Conservation (phyloP, 192 early-diverging fungal genomes). For the Coemansia sp. region DNA sequence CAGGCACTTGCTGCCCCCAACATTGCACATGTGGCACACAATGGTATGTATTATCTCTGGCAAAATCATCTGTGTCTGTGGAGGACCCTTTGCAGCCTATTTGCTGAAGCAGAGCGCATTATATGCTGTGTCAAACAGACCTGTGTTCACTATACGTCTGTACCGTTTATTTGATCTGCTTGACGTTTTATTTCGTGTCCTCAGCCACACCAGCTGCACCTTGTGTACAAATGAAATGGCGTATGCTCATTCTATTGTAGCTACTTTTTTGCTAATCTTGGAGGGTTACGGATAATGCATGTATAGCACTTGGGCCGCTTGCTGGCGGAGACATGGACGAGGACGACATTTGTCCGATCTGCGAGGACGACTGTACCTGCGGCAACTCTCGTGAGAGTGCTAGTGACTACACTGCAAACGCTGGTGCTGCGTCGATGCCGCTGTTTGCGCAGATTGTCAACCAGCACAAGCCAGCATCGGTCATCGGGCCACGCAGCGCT, state of each 20-base stretch:
- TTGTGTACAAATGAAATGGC: no score
- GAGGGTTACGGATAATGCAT: not conserved
- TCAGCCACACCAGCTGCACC: no score
- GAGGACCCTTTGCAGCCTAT: no score
- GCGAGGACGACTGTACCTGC: conserved; percentile 52
- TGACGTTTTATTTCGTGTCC: no score
- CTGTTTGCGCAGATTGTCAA: conserved; percentile 35
- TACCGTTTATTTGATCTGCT: no score
- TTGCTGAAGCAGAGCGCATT: no score
- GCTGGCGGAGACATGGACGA: conserved; percentile 37
- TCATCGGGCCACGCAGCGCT: not conserved
- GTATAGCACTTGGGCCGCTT: not conserved
- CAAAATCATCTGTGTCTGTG: not conserved
- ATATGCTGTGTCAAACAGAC: no score
- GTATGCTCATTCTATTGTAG: no score
- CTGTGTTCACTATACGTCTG: no score
- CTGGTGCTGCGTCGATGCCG: conserved; percentile 20
- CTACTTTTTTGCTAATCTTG: no score
- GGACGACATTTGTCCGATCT: conserved; percentile 53
- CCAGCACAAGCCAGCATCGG: not conserved
- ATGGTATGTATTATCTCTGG: not conserved
- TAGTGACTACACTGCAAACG: conserved; percentile 3
- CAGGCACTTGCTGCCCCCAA: not conserved
- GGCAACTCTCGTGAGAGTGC: conserved; percentile 14
- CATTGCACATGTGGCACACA: not conserved